phyloP scores from a whole-genome alignment of 495 filamentous ascomycete species.

The Aspergillus mulundensis region DNA sequence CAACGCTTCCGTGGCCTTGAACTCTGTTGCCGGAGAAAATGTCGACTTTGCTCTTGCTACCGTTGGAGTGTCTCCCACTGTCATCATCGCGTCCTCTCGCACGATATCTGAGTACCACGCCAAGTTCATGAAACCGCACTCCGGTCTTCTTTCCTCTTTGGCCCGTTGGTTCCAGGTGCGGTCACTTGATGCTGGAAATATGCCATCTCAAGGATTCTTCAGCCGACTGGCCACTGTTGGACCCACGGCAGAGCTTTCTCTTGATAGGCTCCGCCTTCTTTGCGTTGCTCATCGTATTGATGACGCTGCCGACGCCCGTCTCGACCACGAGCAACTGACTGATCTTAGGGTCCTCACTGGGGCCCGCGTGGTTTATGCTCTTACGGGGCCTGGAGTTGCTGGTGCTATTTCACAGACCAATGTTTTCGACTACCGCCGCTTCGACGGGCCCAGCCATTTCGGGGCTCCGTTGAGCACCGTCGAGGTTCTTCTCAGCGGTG shows the following conservation, averaged over 20 bases:
- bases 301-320: conserved; percentile 29
- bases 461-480: conserved; percentile 75
- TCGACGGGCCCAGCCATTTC: conserved; percentile 62
- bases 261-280: conserved; percentile 65
- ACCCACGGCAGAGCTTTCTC: conserved; percentile 57
- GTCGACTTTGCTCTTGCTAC: conserved; percentile 70
- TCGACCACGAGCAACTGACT: conserved; percentile 65
- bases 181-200: conserved; percentile 65
- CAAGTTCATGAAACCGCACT: conserved; percentile 46
- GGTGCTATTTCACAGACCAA: conserved; percentile 81
- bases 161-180: conserved; percentile 67
- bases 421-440: conserved; percentile 78
- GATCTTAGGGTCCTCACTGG: conserved; percentile 78
- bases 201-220: conserved; percentile 45
- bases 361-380: conserved; percentile 77
- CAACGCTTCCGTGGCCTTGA: conserved; percentile 82
- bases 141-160: conserved; percentile 50
- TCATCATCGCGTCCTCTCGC: conserved; percentile 73
- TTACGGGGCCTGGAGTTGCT: conserved; percentile 76
- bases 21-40: conserved; percentile 70
- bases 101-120: conserved; percentile 66
- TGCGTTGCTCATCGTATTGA: conserved; percentile 39
- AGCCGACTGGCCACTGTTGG: conserved; percentile 50
- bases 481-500: conserved; percentile 64
- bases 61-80: conserved; percentile 69